These are phyloP conservation scores for Trichoderma arundinaceum DNA, from an alignment of 2,329 filamentous ascomycete species.

Conservation along the genomic window DNA sequence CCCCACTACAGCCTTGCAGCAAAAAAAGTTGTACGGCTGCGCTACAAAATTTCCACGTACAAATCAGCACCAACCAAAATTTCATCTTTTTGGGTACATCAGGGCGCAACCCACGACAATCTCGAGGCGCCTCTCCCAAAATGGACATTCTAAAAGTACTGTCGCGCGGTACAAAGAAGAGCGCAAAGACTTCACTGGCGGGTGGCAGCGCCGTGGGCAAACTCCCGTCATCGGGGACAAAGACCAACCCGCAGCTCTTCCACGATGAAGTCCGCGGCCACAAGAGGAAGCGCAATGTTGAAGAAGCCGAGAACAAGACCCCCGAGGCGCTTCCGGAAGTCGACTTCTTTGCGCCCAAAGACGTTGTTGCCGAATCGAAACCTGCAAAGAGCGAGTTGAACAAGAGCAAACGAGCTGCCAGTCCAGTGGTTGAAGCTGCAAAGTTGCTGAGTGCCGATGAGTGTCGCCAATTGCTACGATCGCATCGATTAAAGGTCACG, in stretches of 20 bases:
- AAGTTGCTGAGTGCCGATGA: conserved; percentile 67
- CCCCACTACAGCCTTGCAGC: conserved; percentile 36
- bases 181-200: conserved; percentile 45
- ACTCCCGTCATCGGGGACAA: conserved; percentile 68
- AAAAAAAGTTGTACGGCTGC: conserved; percentile 32
- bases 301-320: conserved; percentile 44
- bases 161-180: conserved; percentile 70
- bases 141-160: conserved; percentile 79
- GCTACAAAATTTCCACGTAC: conserved; percentile 34
- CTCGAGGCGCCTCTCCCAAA: neutral
- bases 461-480: conserved; percentile 74
- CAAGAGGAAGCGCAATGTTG: conserved; percentile 61
- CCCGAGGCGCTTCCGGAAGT: conserved; percentile 52
- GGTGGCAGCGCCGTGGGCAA: conserved; percentile 46
- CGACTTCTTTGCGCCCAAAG: conserved; percentile 64
- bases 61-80: neutral
- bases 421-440: conserved; percentile 39
- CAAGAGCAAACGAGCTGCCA: conserved; percentile 39
- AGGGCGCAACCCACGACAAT: conserved; percentile 2
- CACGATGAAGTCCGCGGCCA: conserved; percentile 59
- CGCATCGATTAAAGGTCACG: conserved; percentile 84
- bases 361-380: conserved; percentile 46
- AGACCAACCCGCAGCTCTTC: conserved; percentile 72
- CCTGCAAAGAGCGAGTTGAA: conserved; percentile 32
- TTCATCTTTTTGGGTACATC: neutral